A percentile compares a stretch with the other conserved stretches of the same genome.
Evolutionary conservation across 2,329 filamentous ascomycete species (phyloP).

Genomic region (Cytospora chrysosperma): DNA sequence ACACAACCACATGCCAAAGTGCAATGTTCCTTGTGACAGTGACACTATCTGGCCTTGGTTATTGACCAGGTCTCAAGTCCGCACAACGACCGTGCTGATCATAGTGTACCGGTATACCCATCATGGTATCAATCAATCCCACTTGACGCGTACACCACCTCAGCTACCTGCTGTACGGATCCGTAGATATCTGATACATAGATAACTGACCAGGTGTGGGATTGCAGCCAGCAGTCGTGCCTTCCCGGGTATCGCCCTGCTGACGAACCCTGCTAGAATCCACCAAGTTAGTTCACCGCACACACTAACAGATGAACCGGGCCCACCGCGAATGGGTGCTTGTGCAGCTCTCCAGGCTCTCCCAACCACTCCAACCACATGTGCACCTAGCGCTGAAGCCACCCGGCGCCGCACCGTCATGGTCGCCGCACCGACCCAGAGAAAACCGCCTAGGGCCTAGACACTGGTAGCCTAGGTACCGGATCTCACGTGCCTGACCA

Average conservation of each 20-base stretch:
- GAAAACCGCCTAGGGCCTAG: neutral
- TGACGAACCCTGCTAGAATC: neutral
- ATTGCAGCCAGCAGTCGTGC: neutral
- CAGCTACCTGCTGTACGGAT: too few relatives aligned
- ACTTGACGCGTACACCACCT: neutral
- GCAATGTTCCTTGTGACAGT: constrained; percentile 7
- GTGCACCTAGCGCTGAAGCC: neutral
- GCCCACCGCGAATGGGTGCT: neutral
- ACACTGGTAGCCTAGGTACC: neutral
- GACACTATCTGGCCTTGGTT: neutral
- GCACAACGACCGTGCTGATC: neutral
- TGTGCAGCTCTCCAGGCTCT: neutral
- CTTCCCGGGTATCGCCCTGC: neutral
- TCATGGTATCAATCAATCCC: neutral
- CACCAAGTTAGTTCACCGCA: neutral
- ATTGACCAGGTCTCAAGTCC: neutral
- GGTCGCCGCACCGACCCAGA: neutral
- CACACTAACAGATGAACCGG: neutral
- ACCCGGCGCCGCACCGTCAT: neutral
- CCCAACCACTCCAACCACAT: neutral
- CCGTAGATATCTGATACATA: neutral
- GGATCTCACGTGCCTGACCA: neutral
- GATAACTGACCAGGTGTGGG: neutral
- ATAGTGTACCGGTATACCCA: too few relatives aligned
- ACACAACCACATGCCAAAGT: constrained; percentile 16